Evolutionary conservation across 1,284 basidiomycete genomes (phyloP).

Genomic region (Austroboletus niveus): DNA sequence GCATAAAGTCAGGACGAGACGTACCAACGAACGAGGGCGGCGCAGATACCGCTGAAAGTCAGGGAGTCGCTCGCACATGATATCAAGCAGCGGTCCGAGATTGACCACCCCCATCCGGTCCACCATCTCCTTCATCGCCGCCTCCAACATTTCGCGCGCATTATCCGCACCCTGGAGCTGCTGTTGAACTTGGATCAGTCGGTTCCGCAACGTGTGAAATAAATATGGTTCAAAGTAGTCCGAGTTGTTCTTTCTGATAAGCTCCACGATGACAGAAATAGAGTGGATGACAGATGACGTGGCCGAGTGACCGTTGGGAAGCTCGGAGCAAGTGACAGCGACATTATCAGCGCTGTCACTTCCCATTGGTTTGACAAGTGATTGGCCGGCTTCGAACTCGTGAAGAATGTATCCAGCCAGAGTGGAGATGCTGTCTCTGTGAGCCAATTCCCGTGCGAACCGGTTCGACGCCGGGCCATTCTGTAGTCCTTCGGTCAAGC

Average conservation of each 20-base stretch:
- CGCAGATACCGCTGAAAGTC: slow-evolving; percentile 73
- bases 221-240: slow-evolving; percentile 98
- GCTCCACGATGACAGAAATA: slow-evolving; percentile 90
- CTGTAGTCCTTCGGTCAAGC: slow-evolving; percentile 61
- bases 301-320: slow-evolving; percentile 74
- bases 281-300: slow-evolving; percentile 88
- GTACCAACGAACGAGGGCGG: slow-evolving; percentile 73
- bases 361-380: slow-evolving; percentile 17
- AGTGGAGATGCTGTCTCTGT: slow-evolving; percentile 67
- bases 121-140: slow-evolving; percentile 83
- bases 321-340: slow-evolving; percentile 16
- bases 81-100: slow-evolving; percentile 80
- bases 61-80: slow-evolving; percentile 70
- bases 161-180: slow-evolving; percentile 57
- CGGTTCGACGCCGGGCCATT: slow-evolving; percentile 79
- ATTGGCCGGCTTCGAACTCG: slow-evolving; percentile 43
- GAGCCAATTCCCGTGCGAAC: slow-evolving; percentile 89
- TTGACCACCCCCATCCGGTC: slow-evolving; percentile 94
- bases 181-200: slow-evolving; percentile 85
- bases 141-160: slow-evolving; percentile 70
- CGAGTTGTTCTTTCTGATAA: slow-evolving; percentile 98
- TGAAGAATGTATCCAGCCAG: slow-evolving; percentile 82
- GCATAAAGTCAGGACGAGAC: slow-evolving; percentile 24
- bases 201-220: slow-evolving; percentile 92
- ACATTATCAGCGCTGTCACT: slow-evolving; percentile 12